These are phyloP conservation scores for Imleria badia DNA, from an alignment of 768 basidiomycete genomes.

Conservation along the genomic window DNA sequence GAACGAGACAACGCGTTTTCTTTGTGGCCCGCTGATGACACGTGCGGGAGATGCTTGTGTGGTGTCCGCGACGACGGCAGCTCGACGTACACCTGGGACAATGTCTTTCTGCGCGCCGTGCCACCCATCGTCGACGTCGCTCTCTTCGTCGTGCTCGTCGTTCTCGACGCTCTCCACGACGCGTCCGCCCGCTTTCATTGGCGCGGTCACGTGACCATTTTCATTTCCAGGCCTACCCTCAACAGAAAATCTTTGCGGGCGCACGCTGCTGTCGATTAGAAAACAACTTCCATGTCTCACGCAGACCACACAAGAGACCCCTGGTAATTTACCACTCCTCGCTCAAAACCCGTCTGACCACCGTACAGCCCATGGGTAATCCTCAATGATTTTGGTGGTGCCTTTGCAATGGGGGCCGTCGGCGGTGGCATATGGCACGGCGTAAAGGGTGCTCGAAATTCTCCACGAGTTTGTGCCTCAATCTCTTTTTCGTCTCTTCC, in stretches of 20 bases:
- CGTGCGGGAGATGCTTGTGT: constrained; percentile 24
- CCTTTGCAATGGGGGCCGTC: constrained; percentile 96
- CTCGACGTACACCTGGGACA: constrained; percentile 56
- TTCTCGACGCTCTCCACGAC: constrained; percentile 20
- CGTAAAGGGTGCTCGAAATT: constrained; percentile 96
- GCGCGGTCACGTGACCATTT: constrained; percentile 32
- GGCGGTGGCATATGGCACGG: constrained; percentile 99
- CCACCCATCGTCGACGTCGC: constrained; percentile 19
- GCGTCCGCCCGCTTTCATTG: constrained; percentile 22
- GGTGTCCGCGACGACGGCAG: constrained; percentile 42
- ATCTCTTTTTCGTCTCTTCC: background rate
- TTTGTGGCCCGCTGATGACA: constrained; percentile 39
- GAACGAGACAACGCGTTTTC: constrained; percentile 46
- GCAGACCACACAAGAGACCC: constrained; percentile 95
- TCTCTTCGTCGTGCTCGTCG: constrained; percentile 15
- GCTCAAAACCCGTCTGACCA: background rate
- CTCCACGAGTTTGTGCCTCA: constrained; percentile 69
- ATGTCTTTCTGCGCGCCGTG: constrained; percentile 24
- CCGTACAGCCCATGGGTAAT: constrained; percentile 89
- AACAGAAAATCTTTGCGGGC: constrained; percentile 24
- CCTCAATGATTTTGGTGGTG: constrained; percentile 96
- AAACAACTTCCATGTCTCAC: constrained; percentile 60
- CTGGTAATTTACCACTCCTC: constrained; percentile 51
- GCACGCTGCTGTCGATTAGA: background rate
- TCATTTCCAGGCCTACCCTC: constrained; percentile 29